Percentiles rank a stretch among this genome's conserved stretches.
Conservation (phyloP, 2,329 filamentous ascomycete genomes). For the Didymella pinodella region DNA sequence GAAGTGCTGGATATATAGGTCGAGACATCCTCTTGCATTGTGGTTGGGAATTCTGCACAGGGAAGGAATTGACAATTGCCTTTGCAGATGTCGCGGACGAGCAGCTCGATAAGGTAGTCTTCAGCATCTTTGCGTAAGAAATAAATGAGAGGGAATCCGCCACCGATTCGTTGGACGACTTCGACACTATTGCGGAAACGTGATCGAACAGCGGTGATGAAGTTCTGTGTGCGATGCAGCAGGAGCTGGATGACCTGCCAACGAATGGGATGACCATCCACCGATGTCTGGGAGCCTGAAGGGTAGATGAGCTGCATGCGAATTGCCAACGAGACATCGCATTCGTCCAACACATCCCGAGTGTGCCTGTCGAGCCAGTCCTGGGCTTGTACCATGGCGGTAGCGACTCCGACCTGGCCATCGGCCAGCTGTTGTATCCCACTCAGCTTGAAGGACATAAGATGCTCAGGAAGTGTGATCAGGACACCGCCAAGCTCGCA, state of each 20-base stretch:
- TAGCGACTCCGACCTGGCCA: conserved; percentile 52
- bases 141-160: conserved; percentile 63
- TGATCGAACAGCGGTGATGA: conserved; percentile 46
- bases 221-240: conserved; percentile 40
- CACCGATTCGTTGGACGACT: conserved; percentile 49
- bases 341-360: conserved; percentile 72
- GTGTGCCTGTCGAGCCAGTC: conserved; percentile 58
- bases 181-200: conserved; percentile 60
- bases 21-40: conserved; percentile 38
- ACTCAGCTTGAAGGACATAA: conserved; percentile 70
- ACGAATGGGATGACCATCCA: conserved; percentile 53
- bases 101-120: conserved; percentile 33
- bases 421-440: conserved; percentile 66
- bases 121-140: conserved; percentile 58
- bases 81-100: conserved; percentile 47
- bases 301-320: conserved; percentile 56
- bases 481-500: conserved; percentile 61
- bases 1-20: conserved; percentile 44
- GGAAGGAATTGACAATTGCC: conserved; percentile 39
- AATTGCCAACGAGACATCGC: conserved; percentile 54
- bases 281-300: conserved; percentile 50
- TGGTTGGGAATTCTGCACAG: conserved; percentile 36
- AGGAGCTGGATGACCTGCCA: conserved; percentile 52
- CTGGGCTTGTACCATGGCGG: conserved; percentile 61
- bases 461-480: conserved; percentile 68